These are phyloP conservation scores for Zarea fungicola DNA, from an alignment of 2,329 filamentous ascomycete species.

Conservation along the genomic window DNA sequence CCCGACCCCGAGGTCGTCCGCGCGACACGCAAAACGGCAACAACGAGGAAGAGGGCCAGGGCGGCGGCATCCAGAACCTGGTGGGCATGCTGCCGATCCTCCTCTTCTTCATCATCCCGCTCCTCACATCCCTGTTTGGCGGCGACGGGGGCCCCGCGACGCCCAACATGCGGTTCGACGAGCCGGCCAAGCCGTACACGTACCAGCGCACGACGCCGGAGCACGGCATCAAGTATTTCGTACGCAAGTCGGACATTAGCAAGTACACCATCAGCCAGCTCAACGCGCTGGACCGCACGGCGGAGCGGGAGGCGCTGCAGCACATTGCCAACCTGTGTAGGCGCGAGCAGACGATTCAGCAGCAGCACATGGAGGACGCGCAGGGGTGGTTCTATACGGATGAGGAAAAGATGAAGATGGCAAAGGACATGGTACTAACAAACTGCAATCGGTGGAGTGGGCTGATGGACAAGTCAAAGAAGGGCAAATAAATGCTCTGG, in stretches of 20 bases:
- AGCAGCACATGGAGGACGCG: slow-evolving; percentile 68
- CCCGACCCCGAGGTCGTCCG: slow-evolving; percentile 69
- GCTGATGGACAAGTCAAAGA: slow-evolving; percentile 21
- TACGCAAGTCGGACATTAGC: slow-evolving; percentile 72
- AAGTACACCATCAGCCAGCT: slow-evolving; percentile 67
- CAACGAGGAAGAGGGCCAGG: slow-evolving; percentile 33
- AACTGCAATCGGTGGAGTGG: slow-evolving; percentile 47
- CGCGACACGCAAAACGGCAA: slow-evolving; percentile 53
- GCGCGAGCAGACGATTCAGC: slow-evolving; percentile 60
- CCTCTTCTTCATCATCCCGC: slow-evolving; percentile 79
- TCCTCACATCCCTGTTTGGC: slow-evolving; percentile 75
- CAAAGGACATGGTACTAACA: slow-evolving; percentile 48
- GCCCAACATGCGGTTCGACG: slow-evolving; percentile 69
- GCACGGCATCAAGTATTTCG: slow-evolving; percentile 74
- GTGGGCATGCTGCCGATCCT: slow-evolving; percentile 80
- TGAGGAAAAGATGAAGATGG: slow-evolving; percentile 69
- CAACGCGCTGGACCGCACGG: slow-evolving; percentile 67
- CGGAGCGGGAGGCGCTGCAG: slow-evolving; percentile 68
- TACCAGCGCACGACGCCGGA: slow-evolving; percentile 64
- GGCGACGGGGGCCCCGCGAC: slow-evolving; percentile 33
- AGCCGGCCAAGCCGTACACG: slow-evolving; percentile 65
- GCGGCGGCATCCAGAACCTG: slow-evolving; percentile 53
- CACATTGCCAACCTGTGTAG: slow-evolving; percentile 68
- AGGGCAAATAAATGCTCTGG: slow-evolving; percentile 1
- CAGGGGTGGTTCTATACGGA: slow-evolving; percentile 86